Base-by-base conservation (phyloP, 306 rosid genomes). In the Vachellia collinsii region DNA sequence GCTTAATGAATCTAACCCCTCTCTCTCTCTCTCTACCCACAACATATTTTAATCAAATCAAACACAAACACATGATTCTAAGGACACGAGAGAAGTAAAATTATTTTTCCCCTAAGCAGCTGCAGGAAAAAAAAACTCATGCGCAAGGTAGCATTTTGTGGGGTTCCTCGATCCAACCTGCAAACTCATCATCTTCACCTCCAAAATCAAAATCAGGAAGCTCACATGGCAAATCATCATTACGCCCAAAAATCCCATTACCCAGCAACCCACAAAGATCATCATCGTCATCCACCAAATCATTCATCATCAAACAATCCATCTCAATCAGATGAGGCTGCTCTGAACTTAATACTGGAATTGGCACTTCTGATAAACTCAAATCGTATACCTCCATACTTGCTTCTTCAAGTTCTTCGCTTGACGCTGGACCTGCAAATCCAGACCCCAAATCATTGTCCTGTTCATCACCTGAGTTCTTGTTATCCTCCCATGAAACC, bases 181-280 rank as follows among this genome's bases (percentile, higher is more conserved):
- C 34, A 29, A 29, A 29, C 34, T 29, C 34, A 29, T 29, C 34
- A 29, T 29, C 34, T 29, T 29, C 34, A 29, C 34, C 34, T 29
- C 34, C 34, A 29, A 29, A 29, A 29, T 29, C 34, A 29, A 29
- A 29, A 81, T 89, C 89, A 2, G 97, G 99, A 77, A 93, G 98
- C n/a, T 80, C 81, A 56, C 89, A 88, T 9, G 90, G 84, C 20
- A 58, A 90, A 53, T 80, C 78, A 11, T 82, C 87, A 4, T 87
- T 90, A 5, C 91, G 69, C 5, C 91, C 98, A 63, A 43, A 53
- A 13, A 89, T 48, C 0, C 86, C 85, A 0, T 85, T n/a, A 44
- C 86, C 92, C 6, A 82, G 90, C 3, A 92, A 13, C 65, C 81
- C 83, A 47, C 81, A 80, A 16, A 83, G 78, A 39, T 83, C 97